A percentile compares a stretch with the other conserved stretches of the same genome.
Conservation (phyloP, 345 rosid species). For the Raphanus raphanistrum region DNA sequence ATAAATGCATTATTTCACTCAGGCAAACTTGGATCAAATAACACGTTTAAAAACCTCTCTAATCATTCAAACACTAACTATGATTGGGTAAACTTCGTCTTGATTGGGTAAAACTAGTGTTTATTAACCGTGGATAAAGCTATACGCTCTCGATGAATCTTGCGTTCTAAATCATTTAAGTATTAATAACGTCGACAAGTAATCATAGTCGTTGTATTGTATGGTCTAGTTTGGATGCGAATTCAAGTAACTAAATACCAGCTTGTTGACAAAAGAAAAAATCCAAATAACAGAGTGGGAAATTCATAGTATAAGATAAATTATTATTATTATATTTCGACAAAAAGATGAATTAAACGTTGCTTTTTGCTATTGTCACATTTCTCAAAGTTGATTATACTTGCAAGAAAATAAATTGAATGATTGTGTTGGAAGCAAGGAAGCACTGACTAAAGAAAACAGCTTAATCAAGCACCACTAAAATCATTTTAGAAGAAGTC, state of each 20-base stretch:
- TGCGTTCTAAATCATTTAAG: background rate
- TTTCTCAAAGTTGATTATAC: conserved; percentile 12
- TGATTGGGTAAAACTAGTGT: background rate
- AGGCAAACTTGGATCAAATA: background rate
- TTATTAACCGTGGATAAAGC: background rate
- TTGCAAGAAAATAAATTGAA: background rate
- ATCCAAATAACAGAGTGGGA: background rate
- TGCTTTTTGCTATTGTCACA: conserved; percentile 1
- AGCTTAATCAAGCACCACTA: conserved; percentile 24
- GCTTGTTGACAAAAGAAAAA: background rate
- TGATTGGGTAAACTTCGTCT: background rate
- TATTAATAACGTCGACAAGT: background rate
- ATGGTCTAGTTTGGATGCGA: conserved; percentile 5
- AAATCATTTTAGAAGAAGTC: conserved; percentile 11
- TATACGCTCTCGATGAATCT: background rate
- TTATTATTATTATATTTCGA: background rate
- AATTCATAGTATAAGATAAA: background rate
- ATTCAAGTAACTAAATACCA: conserved; percentile 13
- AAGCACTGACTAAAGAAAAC: conserved; percentile 28
- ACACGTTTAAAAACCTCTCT: background rate
- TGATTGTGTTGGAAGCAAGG: conserved; percentile 38
- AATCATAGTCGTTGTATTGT: background rate
- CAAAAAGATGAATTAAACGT: background rate
- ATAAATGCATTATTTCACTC: background rate
- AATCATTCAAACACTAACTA: background rate